Evolutionary conservation across 2,329 filamentous ascomycete genomes (phyloP), one percentile per base, ranked within the genome.

Genomic region (Claviceps fusiformis): DNA sequence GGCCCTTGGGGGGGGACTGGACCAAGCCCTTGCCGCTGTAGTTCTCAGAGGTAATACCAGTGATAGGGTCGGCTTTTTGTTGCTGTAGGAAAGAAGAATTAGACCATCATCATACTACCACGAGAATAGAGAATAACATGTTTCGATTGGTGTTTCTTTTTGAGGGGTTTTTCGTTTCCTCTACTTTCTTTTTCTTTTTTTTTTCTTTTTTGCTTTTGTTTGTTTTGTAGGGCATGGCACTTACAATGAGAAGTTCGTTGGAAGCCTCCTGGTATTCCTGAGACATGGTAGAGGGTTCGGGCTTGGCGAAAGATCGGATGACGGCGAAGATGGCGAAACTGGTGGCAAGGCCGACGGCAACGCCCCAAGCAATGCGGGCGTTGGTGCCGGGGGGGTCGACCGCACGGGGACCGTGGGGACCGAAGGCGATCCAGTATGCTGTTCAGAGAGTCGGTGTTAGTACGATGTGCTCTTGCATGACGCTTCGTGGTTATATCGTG

Each of bases 391-490:
- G 87, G 59, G 92, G 89, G 62, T 86, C 72, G 60, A 79, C 76
- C 63, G 92, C 85, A 65, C 93, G 92, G 65, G 93, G 93, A 57
- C 93, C 93, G 74, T 98, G 93, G 68, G 91, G 85, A 62, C 93
- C 93, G 70, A 98, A 98, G 62, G 93, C 91, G 68, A 98, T 95
- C 86, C 88, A 98, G 83, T 97, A 98, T 62, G 93, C 93, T 98
- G 72, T 67, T 62, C 69, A 24, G 64, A 67, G 63, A 65, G 59
- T 64, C 17, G 13, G 9, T 15, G 45, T 54, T 48, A 54, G 52
- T 68, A 68, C 67, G 65, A 73, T 67, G 71, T 58, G 24, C 41
- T 48, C 45, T 49, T n/a, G 10, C n/a, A 53, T 39, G 41, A 50
- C 15, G 35, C 41, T 44, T 33, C 47, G 15, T 29, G 19, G 8